Percentiles rank a stretch among this genome's conserved stretches.
Evolutionary conservation across 2,329 filamentous ascomycete genomes (phyloP).

Genomic region (Endocalyx cinctus): DNA sequence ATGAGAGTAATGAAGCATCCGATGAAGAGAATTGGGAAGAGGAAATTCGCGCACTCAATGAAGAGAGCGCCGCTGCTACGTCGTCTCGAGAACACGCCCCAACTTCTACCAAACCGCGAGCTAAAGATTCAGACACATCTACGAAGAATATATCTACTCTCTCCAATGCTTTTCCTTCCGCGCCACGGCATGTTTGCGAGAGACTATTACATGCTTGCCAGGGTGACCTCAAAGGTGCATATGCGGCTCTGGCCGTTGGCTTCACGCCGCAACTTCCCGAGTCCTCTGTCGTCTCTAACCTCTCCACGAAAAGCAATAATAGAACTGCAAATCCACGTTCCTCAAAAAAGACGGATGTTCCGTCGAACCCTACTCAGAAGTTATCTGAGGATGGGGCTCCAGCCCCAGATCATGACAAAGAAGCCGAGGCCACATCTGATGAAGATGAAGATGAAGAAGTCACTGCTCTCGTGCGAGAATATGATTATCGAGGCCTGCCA

Average conservation of each 20-base stretch:
- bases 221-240: slow-evolving; percentile 33
- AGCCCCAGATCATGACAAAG: too few species aligned
- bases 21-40: slow-evolving; percentile 34
- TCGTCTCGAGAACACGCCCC: too few species aligned
- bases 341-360: too few species aligned
- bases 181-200: slow-evolving; percentile 30
- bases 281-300: slow-evolving; percentile 14
- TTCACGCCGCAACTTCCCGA: slow-evolving; percentile 26
- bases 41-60: slow-evolving; percentile 38
- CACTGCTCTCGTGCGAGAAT: slow-evolving; percentile 24
- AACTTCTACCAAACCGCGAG: too few species aligned
- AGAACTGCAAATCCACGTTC: too few species aligned
- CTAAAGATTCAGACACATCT: too few species aligned
- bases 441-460: slow-evolving; percentile 24
- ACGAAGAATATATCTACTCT: slow-evolving; percentile 34
- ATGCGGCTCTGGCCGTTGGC: slow-evolving; percentile 28
- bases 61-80: slow-evolving; percentile 35
- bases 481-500: slow-evolving; percentile 34
- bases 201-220: slow-evolving; percentile 28
- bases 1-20: slow-evolving; percentile 16
- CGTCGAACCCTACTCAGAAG: too few species aligned
- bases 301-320: too few species aligned
- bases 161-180: slow-evolving; percentile 39
- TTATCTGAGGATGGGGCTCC: too few species aligned
- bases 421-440: slow-evolving; percentile 6